These are phyloP conservation scores for Pholiota microspora DNA, from an alignment of 768 basidiomycete species.

Conservation along the genomic window DNA sequence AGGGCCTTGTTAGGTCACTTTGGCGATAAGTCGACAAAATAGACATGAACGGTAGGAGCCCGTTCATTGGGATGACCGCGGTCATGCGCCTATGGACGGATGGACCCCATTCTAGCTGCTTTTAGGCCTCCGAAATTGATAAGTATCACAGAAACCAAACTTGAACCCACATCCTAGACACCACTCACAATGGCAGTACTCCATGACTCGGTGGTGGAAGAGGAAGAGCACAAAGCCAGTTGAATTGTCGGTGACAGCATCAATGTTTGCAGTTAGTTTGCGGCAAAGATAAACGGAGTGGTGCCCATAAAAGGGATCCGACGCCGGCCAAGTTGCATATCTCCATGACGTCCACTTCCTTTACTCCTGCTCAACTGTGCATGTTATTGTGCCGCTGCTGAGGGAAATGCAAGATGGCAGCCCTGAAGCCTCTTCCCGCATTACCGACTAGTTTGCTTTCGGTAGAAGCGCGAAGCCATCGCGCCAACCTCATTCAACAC, in stretches of 20 bases:
- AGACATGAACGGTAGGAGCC: not conserved
- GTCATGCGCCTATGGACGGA: not conserved
- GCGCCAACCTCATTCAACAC: constrained; percentile 37
- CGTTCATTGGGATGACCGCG: not conserved
- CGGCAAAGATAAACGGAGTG: not conserved
- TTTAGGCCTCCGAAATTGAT: too few relatives aligned
- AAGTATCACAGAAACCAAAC: not conserved
- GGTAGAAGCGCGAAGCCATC: constrained; percentile 38
- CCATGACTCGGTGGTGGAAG: not conserved
- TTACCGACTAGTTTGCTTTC: constrained; percentile 22
- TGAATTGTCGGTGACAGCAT: not conserved
- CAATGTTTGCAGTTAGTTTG: not conserved
- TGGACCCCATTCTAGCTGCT: too few relatives aligned
- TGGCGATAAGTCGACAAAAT: not conserved
- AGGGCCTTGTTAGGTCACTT: not conserved
- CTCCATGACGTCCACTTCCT: constrained; percentile 5
- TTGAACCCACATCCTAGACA: not conserved
- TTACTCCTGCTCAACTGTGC: not conserved
- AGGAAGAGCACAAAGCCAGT: not conserved
- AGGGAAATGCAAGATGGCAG: constrained; percentile 21
- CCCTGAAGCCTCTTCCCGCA: constrained; percentile 36
- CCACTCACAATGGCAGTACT: not conserved
- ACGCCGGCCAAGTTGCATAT: constrained; percentile 1
- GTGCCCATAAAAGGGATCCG: constrained; percentile 3
- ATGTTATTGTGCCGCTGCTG: not conserved